Evolutionary conservation across 1,139 yeast genomes (phyloP), one percentile per base, ranked within the genome.

Genomic region (Sugiyamaella paludigena): DNA sequence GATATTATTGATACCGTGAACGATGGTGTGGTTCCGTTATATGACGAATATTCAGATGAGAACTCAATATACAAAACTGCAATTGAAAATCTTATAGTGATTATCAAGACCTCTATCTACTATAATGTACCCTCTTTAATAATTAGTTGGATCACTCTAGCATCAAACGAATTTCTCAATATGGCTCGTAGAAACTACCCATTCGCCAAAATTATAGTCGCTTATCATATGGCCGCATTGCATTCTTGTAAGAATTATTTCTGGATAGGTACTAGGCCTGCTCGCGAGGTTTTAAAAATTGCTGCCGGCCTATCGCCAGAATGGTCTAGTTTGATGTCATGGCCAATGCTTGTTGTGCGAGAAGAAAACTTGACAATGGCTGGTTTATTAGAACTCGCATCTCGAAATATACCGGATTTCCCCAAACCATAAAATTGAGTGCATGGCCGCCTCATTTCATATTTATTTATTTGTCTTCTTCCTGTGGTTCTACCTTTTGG

Each of bases 231-330:
- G 45, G 58, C 58, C 4, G 49, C 51, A 9, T 38, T 58, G 32
- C 53, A 50, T 31, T 36, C 53, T 12, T 46, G 53, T 31, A 45
- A 49, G 24, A 26, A 33, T 19, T 49, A 36, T 36, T 55, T 56
- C 47, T 58, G 62, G 62, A 39, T 57, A n/a, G 50, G 53, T 4
- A 36, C 43, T 11, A 51, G 60, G 11, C 58, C 60, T 2, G 33
- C 19, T 16, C 49, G 45, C 16, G 59, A 50, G 45, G 48, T 47
- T 31, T 28, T 28, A 26, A 45, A 40, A 34, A 47, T 55, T 24
- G 50, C 50, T 4, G 27, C 35, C 10, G 31, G 40, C 28, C 50
- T 56, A 33, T 47, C 54, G 7, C 41, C 50, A 2, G 50, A 47
- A 26, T 56, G 59, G 59, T 33, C 38, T 5, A 47, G 47, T 16